Conservation (phyloP, 192 early-diverging fungal species). For the Backusella psychrophila region DNA sequence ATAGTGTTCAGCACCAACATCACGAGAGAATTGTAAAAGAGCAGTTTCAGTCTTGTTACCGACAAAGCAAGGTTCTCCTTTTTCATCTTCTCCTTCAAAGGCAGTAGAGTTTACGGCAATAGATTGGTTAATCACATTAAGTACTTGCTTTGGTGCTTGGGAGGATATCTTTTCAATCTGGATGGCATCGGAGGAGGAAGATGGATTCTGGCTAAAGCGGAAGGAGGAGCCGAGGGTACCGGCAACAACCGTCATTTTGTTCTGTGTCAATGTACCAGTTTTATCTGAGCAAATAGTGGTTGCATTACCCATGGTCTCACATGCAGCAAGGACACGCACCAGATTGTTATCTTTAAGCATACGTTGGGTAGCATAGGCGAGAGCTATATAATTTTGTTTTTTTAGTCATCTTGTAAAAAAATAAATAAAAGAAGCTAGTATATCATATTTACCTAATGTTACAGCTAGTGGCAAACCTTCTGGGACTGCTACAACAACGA, state of each 20-base stretch:
- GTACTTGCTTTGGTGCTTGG: slow-evolving; percentile 34
- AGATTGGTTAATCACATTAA: slow-evolving; percentile 61
- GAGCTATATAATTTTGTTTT: slow-evolving; percentile 41
- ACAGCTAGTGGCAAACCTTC: slow-evolving; percentile 98
- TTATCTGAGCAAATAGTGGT: slow-evolving; percentile 99
- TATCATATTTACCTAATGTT: slow-evolving; percentile 57
- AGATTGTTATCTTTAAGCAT: slow-evolving; percentile 99
- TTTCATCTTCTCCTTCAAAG: slow-evolving; percentile 57
- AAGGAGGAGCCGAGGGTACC: slow-evolving; percentile 78
- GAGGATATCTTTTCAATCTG: slow-evolving; percentile 40
- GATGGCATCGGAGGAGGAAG: slow-evolving; percentile 37
- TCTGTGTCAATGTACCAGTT: slow-evolving; percentile 98
- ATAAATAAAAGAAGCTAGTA: neutral
- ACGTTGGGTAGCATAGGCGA: slow-evolving; percentile 90
- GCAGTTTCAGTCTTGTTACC: slow-evolving; percentile 98
- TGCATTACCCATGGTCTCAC: slow-evolving; percentile 99
- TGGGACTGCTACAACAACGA: slow-evolving; percentile 97
- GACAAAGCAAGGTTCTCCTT: slow-evolving; percentile 58
- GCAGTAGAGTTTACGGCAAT: slow-evolving; percentile 86
- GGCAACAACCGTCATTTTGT: slow-evolving; percentile 95
- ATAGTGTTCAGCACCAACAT: slow-evolving; percentile 62
- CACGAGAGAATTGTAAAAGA: slow-evolving; percentile 76
- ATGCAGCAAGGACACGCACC: slow-evolving; percentile 92
- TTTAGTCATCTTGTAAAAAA: neutral
- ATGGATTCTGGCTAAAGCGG: slow-evolving; percentile 46